Percentiles rank a stretch among this genome's conserved stretches.
These are phyloP conservation scores for Verbascum thapsus DNA, from an alignment of 257 asterid genomes.

Conservation along the genomic window DNA sequence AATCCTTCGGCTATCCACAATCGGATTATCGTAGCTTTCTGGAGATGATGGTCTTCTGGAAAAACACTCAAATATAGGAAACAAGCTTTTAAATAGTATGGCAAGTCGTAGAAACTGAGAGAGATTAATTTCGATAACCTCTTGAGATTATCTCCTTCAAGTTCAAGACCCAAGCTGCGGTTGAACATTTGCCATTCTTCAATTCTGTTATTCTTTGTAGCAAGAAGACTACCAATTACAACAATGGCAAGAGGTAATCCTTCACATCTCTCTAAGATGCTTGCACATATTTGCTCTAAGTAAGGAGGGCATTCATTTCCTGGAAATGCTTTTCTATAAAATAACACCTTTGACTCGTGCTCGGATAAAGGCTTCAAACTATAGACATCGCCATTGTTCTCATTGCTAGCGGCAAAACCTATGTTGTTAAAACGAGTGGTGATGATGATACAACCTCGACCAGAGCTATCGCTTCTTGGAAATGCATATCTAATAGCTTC, in stretches of 20 bases:
- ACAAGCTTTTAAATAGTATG: conserved; percentile 21
- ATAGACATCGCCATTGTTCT: conserved; percentile 13
- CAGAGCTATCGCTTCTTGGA: neutral
- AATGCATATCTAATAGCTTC: conserved; percentile 2
- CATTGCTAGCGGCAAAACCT: neutral
- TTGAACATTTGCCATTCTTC: conserved; percentile 27
- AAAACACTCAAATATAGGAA: conserved; percentile 6
- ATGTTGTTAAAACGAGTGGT: neutral
- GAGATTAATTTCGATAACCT: conserved; percentile 10
- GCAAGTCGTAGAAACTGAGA: conserved; percentile 30
- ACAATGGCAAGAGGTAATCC: no score
- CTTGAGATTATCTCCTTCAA: conserved; percentile 9
- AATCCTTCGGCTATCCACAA: conserved; percentile 38
- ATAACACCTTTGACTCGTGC: conserved; percentile 10
- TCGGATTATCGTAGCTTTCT: neutral
- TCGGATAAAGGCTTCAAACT: conserved; percentile 16
- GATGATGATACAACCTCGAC: conserved; percentile 4
- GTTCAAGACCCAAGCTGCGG: conserved; percentile 32
- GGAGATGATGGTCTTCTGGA: conserved; percentile 23
- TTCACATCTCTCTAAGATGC: no score
- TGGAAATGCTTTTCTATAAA: conserved; percentile 26
- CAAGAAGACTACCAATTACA: no score
- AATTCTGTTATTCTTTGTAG: no score
- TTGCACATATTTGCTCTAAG: neutral
- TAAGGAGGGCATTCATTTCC: conserved; percentile 19